Percentiles rank a stretch among this genome's conserved stretches.
phyloP scores from a whole-genome alignment of 2,329 filamentous ascomycete genomes.

The Sporothrix dimorphospora region DNA sequence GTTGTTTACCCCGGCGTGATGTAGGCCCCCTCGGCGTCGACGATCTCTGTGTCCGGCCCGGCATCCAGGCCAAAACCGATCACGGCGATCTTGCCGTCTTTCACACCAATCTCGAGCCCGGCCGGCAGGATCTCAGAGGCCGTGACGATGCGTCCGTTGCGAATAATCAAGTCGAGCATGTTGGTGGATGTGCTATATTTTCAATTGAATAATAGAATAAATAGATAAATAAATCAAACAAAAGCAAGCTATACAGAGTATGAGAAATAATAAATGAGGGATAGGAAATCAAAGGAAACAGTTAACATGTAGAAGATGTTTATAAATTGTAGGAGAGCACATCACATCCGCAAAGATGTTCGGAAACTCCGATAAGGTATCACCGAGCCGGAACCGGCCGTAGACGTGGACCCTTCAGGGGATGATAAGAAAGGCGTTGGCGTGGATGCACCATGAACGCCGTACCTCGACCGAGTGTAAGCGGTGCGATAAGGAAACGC shows the following conservation, averaged over 20 bases:
- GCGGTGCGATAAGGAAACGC: constrained; percentile 6
- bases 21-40: constrained; percentile 51
- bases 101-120: constrained; percentile 52
- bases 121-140: constrained; percentile 49
- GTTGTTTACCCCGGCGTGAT: constrained; percentile 43
- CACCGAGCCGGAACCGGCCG: constrained; percentile 16
- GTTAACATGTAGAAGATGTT: background rate
- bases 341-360: background rate
- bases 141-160: constrained; percentile 43
- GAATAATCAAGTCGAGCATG: constrained; percentile 36
- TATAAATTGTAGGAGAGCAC: background rate
- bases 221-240: background rate
- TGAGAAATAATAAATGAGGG: background rate
- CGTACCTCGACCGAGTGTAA: background rate
- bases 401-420: background rate
- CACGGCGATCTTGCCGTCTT: constrained; percentile 49
- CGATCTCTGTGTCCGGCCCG: constrained; percentile 41
- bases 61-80: constrained; percentile 46
- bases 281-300: background rate
- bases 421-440: background rate
- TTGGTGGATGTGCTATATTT: too few relatives aligned
- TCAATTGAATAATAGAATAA: background rate
- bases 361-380: too few relatives aligned
- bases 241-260: background rate
- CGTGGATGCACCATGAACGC: background rate